Percentiles rank a stretch among this genome's conserved stretches.
Evolutionary conservation across 208 protist genomes (phyloP).

Genomic region (Leishmania aethiopica): DNA sequence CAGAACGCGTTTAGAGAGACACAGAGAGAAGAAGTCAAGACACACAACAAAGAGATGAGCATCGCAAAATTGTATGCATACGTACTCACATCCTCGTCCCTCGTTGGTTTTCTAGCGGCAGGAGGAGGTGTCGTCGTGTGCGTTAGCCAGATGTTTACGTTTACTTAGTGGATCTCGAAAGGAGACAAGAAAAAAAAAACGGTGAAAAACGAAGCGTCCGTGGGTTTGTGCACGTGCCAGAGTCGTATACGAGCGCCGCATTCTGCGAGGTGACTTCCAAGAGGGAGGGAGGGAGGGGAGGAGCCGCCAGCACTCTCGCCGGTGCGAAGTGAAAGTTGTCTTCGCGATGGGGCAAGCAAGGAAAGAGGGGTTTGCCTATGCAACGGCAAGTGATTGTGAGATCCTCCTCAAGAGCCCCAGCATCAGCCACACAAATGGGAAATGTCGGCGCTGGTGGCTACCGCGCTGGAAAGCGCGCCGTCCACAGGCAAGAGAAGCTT

Average conservation of each 20-base stretch:
- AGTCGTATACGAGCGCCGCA: not conserved
- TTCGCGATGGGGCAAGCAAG: not conserved
- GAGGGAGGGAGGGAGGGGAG: not conserved
- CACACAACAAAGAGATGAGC: not conserved
- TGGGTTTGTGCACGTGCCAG: not conserved
- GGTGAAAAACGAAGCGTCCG: not conserved
- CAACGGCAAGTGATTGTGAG: not conserved
- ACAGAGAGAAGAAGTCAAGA: not conserved
- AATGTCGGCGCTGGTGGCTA: not conserved
- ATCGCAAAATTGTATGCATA: not conserved
- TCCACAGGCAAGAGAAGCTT: not conserved
- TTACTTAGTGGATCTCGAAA: not conserved
- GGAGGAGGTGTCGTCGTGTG: not conserved
- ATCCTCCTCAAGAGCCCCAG: not conserved
- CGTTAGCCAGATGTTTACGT: not conserved
- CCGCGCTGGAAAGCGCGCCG: not conserved
- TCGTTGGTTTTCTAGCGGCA: not conserved
- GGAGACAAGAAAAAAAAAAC: conserved; percentile 6
- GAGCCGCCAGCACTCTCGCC: not conserved
- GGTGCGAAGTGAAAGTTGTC: not conserved
- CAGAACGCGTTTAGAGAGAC: not conserved
- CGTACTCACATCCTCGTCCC: not conserved
- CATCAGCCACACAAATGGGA: not conserved
- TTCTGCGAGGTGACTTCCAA: not conserved
- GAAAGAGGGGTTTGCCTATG: not conserved